Base-by-base conservation (phyloP, 768 basidiomycete genomes). In the Gyrodon lividus region DNA sequence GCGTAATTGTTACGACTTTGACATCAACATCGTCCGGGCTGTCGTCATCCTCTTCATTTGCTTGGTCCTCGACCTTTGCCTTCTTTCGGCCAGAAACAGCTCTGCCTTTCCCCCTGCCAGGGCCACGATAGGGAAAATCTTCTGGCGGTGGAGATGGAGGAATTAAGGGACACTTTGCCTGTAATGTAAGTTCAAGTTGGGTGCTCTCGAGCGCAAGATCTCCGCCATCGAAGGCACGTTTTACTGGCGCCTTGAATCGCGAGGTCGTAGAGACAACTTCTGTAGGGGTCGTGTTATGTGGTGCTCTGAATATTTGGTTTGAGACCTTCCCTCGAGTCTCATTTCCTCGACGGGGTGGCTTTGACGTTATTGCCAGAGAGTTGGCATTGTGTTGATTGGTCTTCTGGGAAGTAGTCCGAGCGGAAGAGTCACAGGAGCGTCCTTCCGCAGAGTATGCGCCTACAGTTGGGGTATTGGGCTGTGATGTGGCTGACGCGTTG, bases 131-230 rank as follows among this genome's bases (percentile, higher is more conserved):
- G 64, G 55, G 54, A 20, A 63, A 54, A 33, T 69, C 62, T 20
- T 69, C 69, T 3, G 77, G 76, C 16, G 84, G 82, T n/a, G 87
- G 87, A 16, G 88, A 87, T 16, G 87, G 86, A 6, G 86, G 84
- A 46, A 88, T 64, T 43, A 87, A 76, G 23, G 60, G 47, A 19
- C 65, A 59, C 6, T 70, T 68, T 43, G 65, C 42, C 33, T 50
- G 46, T 7, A 19, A 6, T 12, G 56, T 40, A 30, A 12, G 45
- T 22, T 10, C 23, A 16, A 17, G 24, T 4, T 41, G 54, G 22
- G 49, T 46, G 24, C 48, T 57, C 30, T 58, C 49, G 37, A 49
- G 42, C 34, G 33, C 44, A 20, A 24, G 47, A 26, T 69, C 70
- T 35, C 65, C 59, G 26, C 69, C 72, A 14, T 74, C 69, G 26